Evolutionary conservation across 1,284 basidiomycete genomes (phyloP), one percentile per base, ranked within the genome.

Genomic region (Mycena sp.): DNA sequence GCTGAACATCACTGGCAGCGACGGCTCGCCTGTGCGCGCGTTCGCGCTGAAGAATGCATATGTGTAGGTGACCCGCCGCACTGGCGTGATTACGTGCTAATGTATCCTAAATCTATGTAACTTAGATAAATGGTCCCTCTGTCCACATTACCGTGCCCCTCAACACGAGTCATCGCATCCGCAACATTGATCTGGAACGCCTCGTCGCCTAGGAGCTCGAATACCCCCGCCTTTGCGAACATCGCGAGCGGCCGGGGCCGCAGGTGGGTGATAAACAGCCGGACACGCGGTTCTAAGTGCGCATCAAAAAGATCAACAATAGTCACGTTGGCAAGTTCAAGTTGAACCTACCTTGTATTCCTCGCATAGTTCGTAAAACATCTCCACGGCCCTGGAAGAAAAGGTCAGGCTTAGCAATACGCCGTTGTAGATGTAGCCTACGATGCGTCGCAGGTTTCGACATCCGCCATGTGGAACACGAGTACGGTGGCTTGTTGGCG

Each of bases 381-480:
- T 94, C 75, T 95, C 93, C 4, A 90, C 85, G 12, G 95, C 95
- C 26, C 92, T 94, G 58, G 5, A 43, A 54, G 56, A 32, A 51
- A 66, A 56, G 56, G 19, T 50, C 14, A 53, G 56, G 61, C 51
- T 2, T 17, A 26, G 51, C 23, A 21, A 52, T 37, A 45, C 21
- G 44, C 17, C 28, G 25, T 38, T 25, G 21, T 21, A 17, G 32
- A 49, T 32, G 14, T 30, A 32, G 14, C 91, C 74, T 72, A 94
- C 91, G 92, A 94, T 11, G 94, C 93, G 74, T 96, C 94, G 65
- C 91, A 89, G 21, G 81, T 85, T 64, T 95, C 93, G 4, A 95
- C 90, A 76, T 94, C 96, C 11, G 91, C 89, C 81, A 96, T 85
- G 72, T 98, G 95, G 78, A 97, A 94, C 16, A 97, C 92, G 29